A percentile compares a stretch with the other conserved stretches of the same genome.
Evolutionary conservation across 495 filamentous ascomycete genomes (phyloP).

Genomic region (Aspergillus wentii): DNA sequence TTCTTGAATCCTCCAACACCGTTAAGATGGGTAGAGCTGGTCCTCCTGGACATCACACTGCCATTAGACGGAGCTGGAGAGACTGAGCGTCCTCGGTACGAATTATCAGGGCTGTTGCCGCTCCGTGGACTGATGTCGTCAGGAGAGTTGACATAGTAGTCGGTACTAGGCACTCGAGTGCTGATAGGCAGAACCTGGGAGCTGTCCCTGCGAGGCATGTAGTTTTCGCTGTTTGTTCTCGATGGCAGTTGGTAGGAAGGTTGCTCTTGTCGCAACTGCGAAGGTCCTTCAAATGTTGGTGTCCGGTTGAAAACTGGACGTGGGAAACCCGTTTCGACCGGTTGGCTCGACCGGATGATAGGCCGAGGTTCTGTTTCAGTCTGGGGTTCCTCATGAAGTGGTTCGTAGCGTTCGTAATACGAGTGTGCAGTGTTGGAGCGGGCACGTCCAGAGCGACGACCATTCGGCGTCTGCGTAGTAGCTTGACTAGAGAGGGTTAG

Average conservation of each 20-base stretch:
- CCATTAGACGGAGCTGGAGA: slow-evolving; percentile 62
- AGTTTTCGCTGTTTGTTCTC: slow-evolving; percentile 56
- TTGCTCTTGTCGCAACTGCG: slow-evolving; percentile 46
- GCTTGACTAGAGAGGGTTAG: slow-evolving; percentile 23
- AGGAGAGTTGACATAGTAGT: no score
- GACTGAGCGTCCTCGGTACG: slow-evolving; percentile 46
- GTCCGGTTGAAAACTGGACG: slow-evolving; percentile 43
- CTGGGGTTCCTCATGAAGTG: slow-evolving; percentile 51
- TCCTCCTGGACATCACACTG: slow-evolving; percentile 52
- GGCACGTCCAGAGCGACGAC: slow-evolving; percentile 42
- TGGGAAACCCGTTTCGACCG: slow-evolving; percentile 27
- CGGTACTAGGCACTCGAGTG: no score
- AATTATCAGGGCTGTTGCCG: slow-evolving; percentile 57
- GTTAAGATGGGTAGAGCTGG: slow-evolving; percentile 46
- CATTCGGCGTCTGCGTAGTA: slow-evolving; percentile 18
- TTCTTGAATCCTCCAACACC: slow-evolving; percentile 50
- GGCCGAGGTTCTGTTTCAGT: slow-evolving; percentile 46
- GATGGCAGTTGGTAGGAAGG: slow-evolving; percentile 43
- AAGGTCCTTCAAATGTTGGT: slow-evolving; percentile 55
- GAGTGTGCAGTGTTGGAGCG: slow-evolving; percentile 61
- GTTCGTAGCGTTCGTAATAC: slow-evolving; percentile 52
- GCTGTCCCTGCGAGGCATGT: slow-evolving; percentile 36
- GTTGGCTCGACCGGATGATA: slow-evolving; percentile 54
- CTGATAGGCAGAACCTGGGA: slow-evolving; percentile 37
- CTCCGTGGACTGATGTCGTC: slow-evolving; percentile 52